These are phyloP conservation scores for Corylus heterophylla DNA, from an alignment of 306 rosid genomes.

Conservation along the genomic window DNA sequence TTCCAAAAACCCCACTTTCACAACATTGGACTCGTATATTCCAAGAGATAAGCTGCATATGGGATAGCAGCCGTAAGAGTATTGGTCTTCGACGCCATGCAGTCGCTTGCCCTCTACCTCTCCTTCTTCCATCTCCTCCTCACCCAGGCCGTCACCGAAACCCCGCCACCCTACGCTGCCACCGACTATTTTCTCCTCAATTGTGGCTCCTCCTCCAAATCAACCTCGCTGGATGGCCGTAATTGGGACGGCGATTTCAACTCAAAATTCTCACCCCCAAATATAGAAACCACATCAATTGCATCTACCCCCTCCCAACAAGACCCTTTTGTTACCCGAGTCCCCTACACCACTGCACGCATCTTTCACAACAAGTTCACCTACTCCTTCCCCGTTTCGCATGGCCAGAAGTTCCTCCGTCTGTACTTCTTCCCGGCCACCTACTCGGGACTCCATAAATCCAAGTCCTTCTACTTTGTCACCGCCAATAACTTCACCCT, in stretches of 20 bases:
- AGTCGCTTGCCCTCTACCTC: not conserved
- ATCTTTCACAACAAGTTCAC: not conserved
- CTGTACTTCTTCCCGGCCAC: conserved; percentile 25
- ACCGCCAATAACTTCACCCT: conserved; percentile 15
- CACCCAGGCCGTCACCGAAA: not conserved
- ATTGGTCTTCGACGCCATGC: not conserved
- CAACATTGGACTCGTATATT: no score
- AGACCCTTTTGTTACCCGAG: not conserved
- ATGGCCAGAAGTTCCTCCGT: conserved; percentile 31
- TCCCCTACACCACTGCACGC: not conserved
- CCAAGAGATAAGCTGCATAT: no score
- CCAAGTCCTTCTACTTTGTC: conserved; percentile 21
- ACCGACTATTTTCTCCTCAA: not conserved
- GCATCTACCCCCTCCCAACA: not conserved
- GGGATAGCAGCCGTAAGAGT: no score
- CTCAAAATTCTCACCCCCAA: not conserved
- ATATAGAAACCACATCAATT: not conserved
- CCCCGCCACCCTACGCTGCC: not conserved
- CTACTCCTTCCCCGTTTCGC: not conserved
- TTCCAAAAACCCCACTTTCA: no score
- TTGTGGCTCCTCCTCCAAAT: not conserved
- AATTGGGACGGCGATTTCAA: not conserved
- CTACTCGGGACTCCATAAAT: conserved; percentile 6
- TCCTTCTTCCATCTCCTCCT: not conserved
- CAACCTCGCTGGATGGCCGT: not conserved